A percentile compares a stretch with the other conserved stretches of the same genome.
Conservation (phyloP, 164 flowering plant genomes). For the Pachysandra terminalis region DNA sequence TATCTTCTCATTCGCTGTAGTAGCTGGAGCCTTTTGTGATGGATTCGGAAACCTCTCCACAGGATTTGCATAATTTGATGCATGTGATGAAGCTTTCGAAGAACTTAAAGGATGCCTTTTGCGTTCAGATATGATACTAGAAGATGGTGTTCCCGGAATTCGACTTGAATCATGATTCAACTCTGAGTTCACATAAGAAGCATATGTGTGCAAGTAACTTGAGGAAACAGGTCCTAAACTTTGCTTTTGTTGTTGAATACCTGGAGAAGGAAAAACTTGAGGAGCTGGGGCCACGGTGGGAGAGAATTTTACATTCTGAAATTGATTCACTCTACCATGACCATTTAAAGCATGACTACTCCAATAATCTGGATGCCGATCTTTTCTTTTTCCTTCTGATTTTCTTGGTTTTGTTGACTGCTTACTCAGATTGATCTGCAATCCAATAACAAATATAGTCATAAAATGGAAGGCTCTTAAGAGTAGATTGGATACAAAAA, state of each 20-base stretch:
- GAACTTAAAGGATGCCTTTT: constrained; percentile 28
- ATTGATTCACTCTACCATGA: constrained; percentile 16
- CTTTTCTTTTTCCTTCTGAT: constrained; percentile 28
- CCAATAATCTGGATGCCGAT: constrained; percentile 13
- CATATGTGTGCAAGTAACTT: constrained; percentile 20
- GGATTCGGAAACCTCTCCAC: constrained; percentile 30
- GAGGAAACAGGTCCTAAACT: constrained; percentile 26
- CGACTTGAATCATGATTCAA: constrained; percentile 30
- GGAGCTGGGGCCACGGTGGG: constrained; percentile 16
- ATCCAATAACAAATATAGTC: neutral
- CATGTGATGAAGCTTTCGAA: constrained; percentile 31
- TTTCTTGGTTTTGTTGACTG: constrained; percentile 27
- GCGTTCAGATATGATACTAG: constrained; percentile 31
- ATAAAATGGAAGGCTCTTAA: neutral
- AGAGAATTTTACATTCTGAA: constrained; percentile 15
- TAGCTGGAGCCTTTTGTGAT: constrained; percentile 21
- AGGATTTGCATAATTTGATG: constrained; percentile 37
- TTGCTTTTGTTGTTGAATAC: constrained; percentile 21
- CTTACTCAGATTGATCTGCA: constrained; percentile 36
- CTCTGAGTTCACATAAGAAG: constrained; percentile 26
- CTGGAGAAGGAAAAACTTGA: constrained; percentile 17
- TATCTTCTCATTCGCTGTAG: constrained; percentile 22
- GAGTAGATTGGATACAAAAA: too few species aligned
- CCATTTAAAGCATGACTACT: constrained; percentile 22
- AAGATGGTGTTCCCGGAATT: constrained; percentile 23